Percentiles rank a stretch among this genome's conserved stretches.
These are phyloP conservation scores for Cystobasidium slooffiae DNA, from an alignment of 1,284 basidiomycete genomes.

Conservation along the genomic window DNA sequence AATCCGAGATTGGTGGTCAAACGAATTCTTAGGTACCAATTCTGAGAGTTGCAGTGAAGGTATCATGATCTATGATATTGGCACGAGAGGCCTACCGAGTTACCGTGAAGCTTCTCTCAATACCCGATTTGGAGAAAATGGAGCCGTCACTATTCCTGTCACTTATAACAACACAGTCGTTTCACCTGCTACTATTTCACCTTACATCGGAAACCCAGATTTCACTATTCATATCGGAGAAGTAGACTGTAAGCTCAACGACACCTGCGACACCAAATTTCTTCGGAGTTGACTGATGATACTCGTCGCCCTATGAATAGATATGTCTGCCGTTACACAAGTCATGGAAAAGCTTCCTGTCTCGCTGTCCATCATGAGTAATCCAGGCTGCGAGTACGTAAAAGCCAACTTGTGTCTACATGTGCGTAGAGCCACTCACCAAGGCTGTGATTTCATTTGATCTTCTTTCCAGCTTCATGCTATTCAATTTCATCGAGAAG, in stretches of 20 bases:
- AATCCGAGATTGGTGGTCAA: neutral
- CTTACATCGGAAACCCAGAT: neutral
- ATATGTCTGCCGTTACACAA: neutral
- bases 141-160: neutral
- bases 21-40: neutral
- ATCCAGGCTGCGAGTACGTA: slow-evolving; percentile 4
- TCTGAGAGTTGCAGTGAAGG: slow-evolving; percentile 5
- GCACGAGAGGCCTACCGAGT: neutral
- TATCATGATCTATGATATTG: slow-evolving; percentile 6
- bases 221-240: slow-evolving; percentile 7
- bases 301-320: neutral
- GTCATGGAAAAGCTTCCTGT: neutral
- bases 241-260: neutral
- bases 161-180: neutral
- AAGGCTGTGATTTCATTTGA: neutral
- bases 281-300: neutral
- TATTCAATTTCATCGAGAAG: slow-evolving; percentile 15
- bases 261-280: neutral
- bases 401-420: neutral
- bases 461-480: slow-evolving; percentile 11
- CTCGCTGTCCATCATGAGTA: neutral
- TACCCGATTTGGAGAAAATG: neutral
- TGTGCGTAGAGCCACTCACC: neutral
- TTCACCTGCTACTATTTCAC: neutral
- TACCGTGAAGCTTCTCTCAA: neutral